These are phyloP conservation scores for Bocquillonia castaneifolia DNA, from an alignment of 441 rosid genomes.

Conservation along the genomic window DNA sequence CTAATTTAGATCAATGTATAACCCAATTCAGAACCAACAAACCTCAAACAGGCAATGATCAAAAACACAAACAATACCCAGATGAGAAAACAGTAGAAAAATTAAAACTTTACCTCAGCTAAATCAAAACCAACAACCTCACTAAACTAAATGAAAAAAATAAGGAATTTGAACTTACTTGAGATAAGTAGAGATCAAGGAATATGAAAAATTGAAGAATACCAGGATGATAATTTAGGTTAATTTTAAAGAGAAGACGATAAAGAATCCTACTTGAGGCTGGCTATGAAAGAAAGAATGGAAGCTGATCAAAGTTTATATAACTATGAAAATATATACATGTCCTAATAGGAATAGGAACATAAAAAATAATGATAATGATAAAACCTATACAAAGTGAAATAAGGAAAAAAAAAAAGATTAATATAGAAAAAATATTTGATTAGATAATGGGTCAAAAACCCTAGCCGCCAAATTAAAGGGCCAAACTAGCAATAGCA, in stretches of 20 bases:
- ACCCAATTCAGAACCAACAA: not conserved
- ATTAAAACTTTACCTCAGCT: not conserved
- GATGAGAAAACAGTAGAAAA: not conserved
- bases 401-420: not conserved
- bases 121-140: not conserved
- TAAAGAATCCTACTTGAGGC: not conserved
- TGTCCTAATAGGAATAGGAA: not conserved
- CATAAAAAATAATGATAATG: no score
- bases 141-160: not conserved
- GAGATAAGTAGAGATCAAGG: conserved; percentile 11
- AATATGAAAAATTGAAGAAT: not conserved
- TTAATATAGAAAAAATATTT: not conserved
- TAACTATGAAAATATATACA: not conserved
- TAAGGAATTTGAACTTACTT: conserved; percentile 23
- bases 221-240: conserved; percentile 12
- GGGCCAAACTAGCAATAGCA: not conserved
- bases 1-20: conserved; percentile 16
- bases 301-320: conserved; percentile 1
- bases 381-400: not conserved
- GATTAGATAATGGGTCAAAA: conserved; percentile 24
- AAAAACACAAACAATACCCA: not conserved
- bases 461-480: conserved; percentile 48
- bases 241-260: not conserved
- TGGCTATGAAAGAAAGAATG: not conserved
- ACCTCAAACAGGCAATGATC: not conserved